Conservation (phyloP, 192 early-diverging fungal species). For the Backusella macrospora region DNA sequence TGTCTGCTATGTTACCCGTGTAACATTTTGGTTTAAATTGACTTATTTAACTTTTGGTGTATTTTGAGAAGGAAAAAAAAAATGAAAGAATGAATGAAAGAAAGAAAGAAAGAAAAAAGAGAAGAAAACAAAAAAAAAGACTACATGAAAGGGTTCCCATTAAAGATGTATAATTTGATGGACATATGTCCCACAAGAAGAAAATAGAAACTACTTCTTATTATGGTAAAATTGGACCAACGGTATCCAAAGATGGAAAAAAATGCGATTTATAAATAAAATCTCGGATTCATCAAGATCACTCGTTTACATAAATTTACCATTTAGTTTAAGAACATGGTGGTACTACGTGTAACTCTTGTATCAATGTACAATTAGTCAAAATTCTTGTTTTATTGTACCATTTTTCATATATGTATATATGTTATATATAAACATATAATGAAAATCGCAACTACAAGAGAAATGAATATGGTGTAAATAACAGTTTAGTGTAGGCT, state of each 20-base stretch:
- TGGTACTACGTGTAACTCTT: background rate
- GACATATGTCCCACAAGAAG: background rate
- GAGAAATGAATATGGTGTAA: too few relatives aligned
- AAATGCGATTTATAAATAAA: background rate
- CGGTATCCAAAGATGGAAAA: background rate
- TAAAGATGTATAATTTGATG: background rate
- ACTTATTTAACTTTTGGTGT: too few relatives aligned
- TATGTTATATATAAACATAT: too few relatives aligned
- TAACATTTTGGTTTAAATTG: too few relatives aligned
- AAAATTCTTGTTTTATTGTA: background rate
- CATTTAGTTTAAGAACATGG: background rate
- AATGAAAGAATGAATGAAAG: too few relatives aligned
- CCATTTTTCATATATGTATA: background rate
- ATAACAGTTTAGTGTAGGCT: too few relatives aligned
- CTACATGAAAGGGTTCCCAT: background rate
- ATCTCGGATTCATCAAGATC: background rate
- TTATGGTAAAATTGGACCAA: background rate
- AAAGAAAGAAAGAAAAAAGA: too few relatives aligned
- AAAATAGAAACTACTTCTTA: background rate
- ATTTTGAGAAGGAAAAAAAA: too few relatives aligned
- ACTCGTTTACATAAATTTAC: background rate
- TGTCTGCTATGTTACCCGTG: too few relatives aligned
- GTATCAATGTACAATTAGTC: background rate
- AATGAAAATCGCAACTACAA: too few relatives aligned
- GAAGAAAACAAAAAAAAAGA: too few relatives aligned